Percentiles rank a stretch among this genome's conserved stretches.
phyloP scores from a whole-genome alignment of 345 rosid genomes.

The Bretschneidera sinensis region DNA sequence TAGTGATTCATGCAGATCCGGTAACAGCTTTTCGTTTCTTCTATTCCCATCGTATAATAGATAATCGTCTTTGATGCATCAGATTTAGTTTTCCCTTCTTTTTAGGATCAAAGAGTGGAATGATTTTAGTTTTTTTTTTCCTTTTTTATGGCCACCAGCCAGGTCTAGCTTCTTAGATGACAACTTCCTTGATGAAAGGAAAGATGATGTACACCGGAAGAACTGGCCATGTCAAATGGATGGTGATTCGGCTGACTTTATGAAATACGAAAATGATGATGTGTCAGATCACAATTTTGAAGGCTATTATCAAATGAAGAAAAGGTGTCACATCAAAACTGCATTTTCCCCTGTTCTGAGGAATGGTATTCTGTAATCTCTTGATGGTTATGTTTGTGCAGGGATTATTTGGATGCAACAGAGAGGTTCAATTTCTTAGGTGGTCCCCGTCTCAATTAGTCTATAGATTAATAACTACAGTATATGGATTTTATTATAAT shows the following conservation, averaged over 20 bases:
- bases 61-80: neutral
- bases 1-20: neutral
- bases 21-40: neutral
- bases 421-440: conserved; percentile 45
- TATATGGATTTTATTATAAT: conserved; percentile 4
- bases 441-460: conserved; percentile 23
- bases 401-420: conserved; percentile 35
- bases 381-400: conserved; percentile 30
- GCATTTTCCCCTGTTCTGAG: conserved; percentile 14
- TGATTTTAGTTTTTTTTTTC: conserved; percentile 9
- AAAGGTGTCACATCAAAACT: conserved; percentile 38
- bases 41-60: neutral
- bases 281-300: conserved; percentile 34
- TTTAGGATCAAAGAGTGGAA: conserved; percentile 11
- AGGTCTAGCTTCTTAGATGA: conserved; percentile 26
- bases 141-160: conserved; percentile 22
- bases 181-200: conserved; percentile 28
- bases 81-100: conserved; percentile 12
- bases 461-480: neutral
- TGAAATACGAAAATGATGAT: conserved; percentile 28
- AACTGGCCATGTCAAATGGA: conserved; percentile 29
- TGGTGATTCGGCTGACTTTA: conserved; percentile 23
- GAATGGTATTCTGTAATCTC: conserved; percentile 8
- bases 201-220: conserved; percentile 34
- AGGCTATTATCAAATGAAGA: conserved; percentile 29